Percentiles rank a stretch among this genome's conserved stretches.
Conservation (phyloP, 164 flowering plant species). For the Vitis cinerea region DNA sequence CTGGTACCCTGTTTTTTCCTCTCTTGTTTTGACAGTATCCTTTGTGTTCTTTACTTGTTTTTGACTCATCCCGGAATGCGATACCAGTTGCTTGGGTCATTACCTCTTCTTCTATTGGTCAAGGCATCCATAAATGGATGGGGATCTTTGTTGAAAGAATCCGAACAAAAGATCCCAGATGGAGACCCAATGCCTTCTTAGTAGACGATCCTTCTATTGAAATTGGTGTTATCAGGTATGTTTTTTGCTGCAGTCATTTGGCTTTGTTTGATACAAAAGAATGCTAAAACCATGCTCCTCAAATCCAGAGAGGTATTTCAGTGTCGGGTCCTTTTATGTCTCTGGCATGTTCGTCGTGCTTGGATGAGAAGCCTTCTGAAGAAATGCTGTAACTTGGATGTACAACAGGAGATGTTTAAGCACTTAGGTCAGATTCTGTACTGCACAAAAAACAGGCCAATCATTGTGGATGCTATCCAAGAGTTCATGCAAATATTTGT, state of each 20-base stretch:
- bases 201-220: constrained; percentile 48
- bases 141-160: constrained; percentile 39
- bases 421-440: constrained; percentile 43
- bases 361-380: constrained; percentile 49
- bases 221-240: constrained; percentile 34
- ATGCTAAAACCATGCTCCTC: constrained; percentile 8
- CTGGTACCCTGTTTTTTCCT: neutral
- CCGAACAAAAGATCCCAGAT: constrained; percentile 40
- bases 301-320: constrained; percentile 45
- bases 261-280: neutral
- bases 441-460: constrained; percentile 33
- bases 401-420: constrained; percentile 54
- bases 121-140: constrained; percentile 39
- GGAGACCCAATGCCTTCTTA: constrained; percentile 43
- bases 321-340: constrained; percentile 45
- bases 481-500: constrained; percentile 54
- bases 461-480: constrained; percentile 36
- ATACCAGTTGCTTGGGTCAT: constrained; percentile 68
- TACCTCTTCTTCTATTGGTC: constrained; percentile 30
- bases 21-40: constrained; percentile 33
- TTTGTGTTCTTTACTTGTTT: constrained; percentile 44
- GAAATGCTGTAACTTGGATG: constrained; percentile 43
- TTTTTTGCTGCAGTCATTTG: neutral
- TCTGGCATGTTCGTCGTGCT: constrained; percentile 55
- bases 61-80: constrained; percentile 49